Base-by-base conservation (phyloP, 129 eudicot species). In the Tagetes patula region DNA sequence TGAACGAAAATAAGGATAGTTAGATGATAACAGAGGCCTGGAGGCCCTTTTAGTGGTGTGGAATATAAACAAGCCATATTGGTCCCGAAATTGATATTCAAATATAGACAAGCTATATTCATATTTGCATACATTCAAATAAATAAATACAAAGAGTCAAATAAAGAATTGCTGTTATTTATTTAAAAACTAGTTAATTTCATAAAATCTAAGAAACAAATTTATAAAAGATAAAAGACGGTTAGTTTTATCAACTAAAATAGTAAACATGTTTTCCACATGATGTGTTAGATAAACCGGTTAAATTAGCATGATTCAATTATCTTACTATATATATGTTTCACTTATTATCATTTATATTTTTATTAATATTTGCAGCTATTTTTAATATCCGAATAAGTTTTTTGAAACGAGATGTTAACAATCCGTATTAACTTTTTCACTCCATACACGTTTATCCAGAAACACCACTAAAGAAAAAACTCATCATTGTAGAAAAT, bases 1-100 rank as follows among this genome's bases (percentile, higher is more conserved):
- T 6, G 59, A 36, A 20, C 11, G 47, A 65, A 48, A 73, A n/a
- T 11, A 13, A 52, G 40, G 61, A 67, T 63, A 53, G 65, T 72
- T 64, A 79, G 67, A 12, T 46, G 46, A 43, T 31, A 41, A 65
- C 39, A 67, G 10, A 7, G 65, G 56, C n/a, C 77, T 20, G 27
- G 27, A 20, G 27, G 27, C 27, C 76, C 76, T 73, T 73, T 65
- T 76, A 81, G 54, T 76, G 76, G 81, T 72, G 79, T 77, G 69
- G 81, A 76, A 67, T 65, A 63, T 81, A 77, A 77, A 82, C 76
- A 59, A 82, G 75, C 72, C 33, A 6, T 20, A 40, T 40, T 49
- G 40, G 72, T 77, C 82, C 66, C 71, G 31, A 69, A 46, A 47
- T 42, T 46, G n/a, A 59, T 67, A 72, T 79, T 79, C 62, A 6